These are phyloP conservation scores for Penicillium sp. DNA, from an alignment of 2,329 filamentous ascomycete species.

Conservation along the genomic window DNA sequence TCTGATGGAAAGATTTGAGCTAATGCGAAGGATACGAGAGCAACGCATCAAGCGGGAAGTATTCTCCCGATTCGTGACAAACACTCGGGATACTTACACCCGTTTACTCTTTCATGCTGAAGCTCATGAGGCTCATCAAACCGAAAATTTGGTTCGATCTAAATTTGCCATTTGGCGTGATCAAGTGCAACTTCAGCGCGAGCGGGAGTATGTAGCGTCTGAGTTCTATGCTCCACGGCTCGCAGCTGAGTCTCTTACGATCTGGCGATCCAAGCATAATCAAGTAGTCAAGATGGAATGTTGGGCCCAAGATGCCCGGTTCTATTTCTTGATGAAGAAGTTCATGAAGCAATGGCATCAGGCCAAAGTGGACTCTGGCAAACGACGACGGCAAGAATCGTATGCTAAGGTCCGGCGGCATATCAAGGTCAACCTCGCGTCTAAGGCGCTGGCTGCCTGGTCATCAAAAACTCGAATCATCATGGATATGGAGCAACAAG, in stretches of 20 bases:
- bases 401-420: constrained; percentile 56
- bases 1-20: constrained; percentile 49
- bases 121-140: constrained; percentile 34
- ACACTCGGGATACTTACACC: constrained; percentile 39
- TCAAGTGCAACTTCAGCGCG: constrained; percentile 39
- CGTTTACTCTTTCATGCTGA: constrained; percentile 40
- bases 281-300: constrained; percentile 51
- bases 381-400: constrained; percentile 55
- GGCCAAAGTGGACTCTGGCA: constrained; percentile 51
- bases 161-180: constrained; percentile 42
- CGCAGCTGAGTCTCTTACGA: constrained; percentile 40
- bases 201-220: constrained; percentile 43
- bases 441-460: constrained; percentile 43
- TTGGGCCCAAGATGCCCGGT: constrained; percentile 57
- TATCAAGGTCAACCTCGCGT: constrained; percentile 56
- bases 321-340: constrained; percentile 55
- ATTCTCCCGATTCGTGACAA: constrained; percentile 43
- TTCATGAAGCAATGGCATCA: constrained; percentile 54
- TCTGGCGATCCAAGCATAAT: constrained; percentile 40
- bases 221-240: constrained; percentile 47
- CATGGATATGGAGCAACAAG: constrained; percentile 41
- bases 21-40: constrained; percentile 43
- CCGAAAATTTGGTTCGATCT: constrained; percentile 35
- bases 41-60: constrained; percentile 41
- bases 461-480: constrained; percentile 35